phyloP scores from a whole-genome alignment of 2,329 filamentous ascomycete species.

The Phaeoacremonium minimum region DNA sequence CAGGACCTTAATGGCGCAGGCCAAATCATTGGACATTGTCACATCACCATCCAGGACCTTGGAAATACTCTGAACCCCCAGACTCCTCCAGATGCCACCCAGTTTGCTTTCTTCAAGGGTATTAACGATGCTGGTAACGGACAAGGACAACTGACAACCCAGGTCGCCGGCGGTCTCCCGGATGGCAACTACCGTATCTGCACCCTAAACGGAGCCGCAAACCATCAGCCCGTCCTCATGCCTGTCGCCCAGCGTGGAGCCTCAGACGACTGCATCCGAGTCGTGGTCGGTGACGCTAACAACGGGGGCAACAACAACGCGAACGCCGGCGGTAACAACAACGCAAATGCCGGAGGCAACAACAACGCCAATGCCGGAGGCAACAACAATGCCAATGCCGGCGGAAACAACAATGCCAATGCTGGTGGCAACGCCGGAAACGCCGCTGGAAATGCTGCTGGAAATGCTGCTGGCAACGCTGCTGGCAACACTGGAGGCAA shows the following conservation, averaged over 20 bases:
- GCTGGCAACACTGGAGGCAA: too few species aligned
- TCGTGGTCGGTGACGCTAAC: constrained; percentile 20
- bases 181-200: constrained; percentile 62
- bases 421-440: not conserved
- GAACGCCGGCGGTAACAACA: constrained; percentile 13
- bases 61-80: constrained; percentile 46
- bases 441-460: too few species aligned
- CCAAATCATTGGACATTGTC: constrained; percentile 53
- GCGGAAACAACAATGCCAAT: constrained; percentile 7
- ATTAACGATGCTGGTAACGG: constrained; percentile 59
- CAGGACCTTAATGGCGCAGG: constrained; percentile 45
- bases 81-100: constrained; percentile 44
- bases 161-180: constrained; percentile 54
- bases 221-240: constrained; percentile 65
- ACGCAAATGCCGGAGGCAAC: constrained; percentile 10
- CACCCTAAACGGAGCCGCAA: constrained; percentile 58
- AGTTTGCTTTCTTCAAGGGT: constrained; percentile 63
- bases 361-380: constrained; percentile 1
- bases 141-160: constrained; percentile 46
- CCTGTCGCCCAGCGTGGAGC: constrained; percentile 63
- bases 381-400: constrained; percentile 6
- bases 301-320: constrained; percentile 15
- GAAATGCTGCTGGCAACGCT: too few species aligned
- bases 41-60: constrained; percentile 54
- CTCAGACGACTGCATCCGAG: constrained; percentile 61